A percentile compares a stretch with the other conserved stretches of the same genome.
Evolutionary conservation across 2,329 filamentous ascomycete genomes (phyloP).

Genomic region (Colletotrichum kahawae): DNA sequence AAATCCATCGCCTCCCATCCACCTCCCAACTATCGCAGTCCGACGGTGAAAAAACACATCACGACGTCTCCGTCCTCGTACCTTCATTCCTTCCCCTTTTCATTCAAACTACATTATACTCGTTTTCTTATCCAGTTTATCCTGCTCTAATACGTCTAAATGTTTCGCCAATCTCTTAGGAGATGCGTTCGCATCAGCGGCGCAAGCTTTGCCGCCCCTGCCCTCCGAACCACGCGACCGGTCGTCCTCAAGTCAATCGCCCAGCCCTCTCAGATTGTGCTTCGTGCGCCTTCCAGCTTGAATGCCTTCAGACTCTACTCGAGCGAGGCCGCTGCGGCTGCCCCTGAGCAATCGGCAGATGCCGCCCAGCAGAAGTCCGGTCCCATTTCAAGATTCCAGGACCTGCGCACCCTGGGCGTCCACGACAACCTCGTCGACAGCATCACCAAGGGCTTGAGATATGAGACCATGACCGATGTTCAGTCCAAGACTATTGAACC

Average conservation of each 20-base stretch:
- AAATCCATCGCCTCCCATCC: conserved; percentile 26
- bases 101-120: background rate
- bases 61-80: background rate
- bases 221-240: conserved; percentile 13
- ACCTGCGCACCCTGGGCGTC: conserved; percentile 56
- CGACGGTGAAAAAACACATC: conserved; percentile 2
- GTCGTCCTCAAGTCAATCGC: conserved; percentile 15
- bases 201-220: conserved; percentile 19
- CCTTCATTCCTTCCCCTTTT: background rate
- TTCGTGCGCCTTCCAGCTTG: conserved; percentile 1
- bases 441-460: conserved; percentile 74
- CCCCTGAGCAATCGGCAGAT: conserved; percentile 17
- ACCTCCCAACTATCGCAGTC: background rate
- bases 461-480: conserved; percentile 90
- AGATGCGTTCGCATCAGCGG: conserved; percentile 43
- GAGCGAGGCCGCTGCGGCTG: conserved; percentile 38
- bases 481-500: conserved; percentile 84
- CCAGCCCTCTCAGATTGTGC: conserved; percentile 5
- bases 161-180: conserved; percentile 36
- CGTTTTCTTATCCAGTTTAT: background rate
- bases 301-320: conserved; percentile 39
- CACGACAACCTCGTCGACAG: conserved; percentile 69
- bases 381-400: conserved; percentile 44
- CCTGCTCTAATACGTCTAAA: conserved; percentile 2
- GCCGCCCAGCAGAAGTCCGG: conserved; percentile 21